phyloP scores from a whole-genome alignment of 495 filamentous ascomycete species.

The Neurospora hispaniola region DNA sequence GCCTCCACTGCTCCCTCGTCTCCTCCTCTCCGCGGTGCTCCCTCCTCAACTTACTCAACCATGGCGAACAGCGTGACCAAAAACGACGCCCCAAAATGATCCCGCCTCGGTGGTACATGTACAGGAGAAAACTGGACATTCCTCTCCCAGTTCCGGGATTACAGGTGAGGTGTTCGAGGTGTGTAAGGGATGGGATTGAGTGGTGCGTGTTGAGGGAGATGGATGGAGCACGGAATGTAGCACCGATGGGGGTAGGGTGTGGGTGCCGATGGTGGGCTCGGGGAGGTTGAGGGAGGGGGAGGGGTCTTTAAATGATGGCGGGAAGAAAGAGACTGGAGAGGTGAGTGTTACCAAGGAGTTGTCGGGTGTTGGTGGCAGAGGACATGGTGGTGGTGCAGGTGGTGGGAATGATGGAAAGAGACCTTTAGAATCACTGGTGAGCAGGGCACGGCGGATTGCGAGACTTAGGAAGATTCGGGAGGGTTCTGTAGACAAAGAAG shows the following conservation, averaged over 20 bases:
- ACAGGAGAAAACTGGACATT: not conserved
- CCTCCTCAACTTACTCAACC: not conserved
- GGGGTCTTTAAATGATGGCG: too few relatives aligned
- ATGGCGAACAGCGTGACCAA: not conserved
- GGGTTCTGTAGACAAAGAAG: not conserved
- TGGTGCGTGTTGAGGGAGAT: not conserved
- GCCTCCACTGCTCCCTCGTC: not conserved
- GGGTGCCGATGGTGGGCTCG: too few relatives aligned
- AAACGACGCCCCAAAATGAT: not conserved
- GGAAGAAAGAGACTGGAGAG: too few relatives aligned
- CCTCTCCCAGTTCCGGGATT: not conserved
- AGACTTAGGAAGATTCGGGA: not conserved
- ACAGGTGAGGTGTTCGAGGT: not conserved
- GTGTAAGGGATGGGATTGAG: not conserved
- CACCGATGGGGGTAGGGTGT: too few relatives aligned
- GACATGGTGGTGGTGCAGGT: too few relatives aligned
- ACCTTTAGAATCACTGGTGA: not conserved
- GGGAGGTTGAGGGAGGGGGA: not conserved
- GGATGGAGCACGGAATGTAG: not conserved
- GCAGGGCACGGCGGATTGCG: not conserved
- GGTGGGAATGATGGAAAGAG: not conserved
- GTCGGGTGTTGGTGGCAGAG: not conserved
- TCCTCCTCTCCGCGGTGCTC: not conserved
- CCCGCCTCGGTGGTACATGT: not conserved
- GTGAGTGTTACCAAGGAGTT: too few relatives aligned